These are phyloP conservation scores for Pachysandra terminalis DNA, from an alignment of 164 flowering plant species.

Conservation along the genomic window DNA sequence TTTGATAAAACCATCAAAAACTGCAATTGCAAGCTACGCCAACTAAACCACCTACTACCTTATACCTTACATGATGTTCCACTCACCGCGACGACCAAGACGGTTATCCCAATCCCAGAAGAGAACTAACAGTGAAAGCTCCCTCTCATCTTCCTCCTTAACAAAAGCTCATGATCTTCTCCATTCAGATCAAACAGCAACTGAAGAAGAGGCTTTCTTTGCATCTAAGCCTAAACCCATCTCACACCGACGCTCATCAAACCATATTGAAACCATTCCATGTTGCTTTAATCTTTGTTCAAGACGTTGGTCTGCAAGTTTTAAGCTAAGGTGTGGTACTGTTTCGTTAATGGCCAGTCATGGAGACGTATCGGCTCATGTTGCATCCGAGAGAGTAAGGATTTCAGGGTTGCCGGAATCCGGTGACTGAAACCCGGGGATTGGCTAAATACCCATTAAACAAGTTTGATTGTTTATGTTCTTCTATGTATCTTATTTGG, in stretches of 20 bases:
- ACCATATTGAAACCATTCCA: constrained; percentile 4
- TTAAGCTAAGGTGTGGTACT: neutral
- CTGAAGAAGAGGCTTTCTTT: constrained; percentile 18
- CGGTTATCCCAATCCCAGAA: constrained; percentile 14
- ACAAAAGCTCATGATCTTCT: too few relatives aligned
- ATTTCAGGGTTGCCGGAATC: neutral
- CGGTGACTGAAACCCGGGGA: neutral
- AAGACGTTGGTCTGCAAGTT: neutral
- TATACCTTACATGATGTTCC: constrained; percentile 26
- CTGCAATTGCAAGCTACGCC: constrained; percentile 61
- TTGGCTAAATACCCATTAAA: too few relatives aligned
- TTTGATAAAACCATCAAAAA: constrained; percentile 8
- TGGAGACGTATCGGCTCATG: constrained; percentile 1
- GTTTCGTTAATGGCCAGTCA: constrained; percentile 20
- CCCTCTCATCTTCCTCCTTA: constrained; percentile 34
- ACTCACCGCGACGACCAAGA: constrained; percentile 9
- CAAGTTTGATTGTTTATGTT: neutral
- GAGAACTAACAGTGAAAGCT: constrained; percentile 39
- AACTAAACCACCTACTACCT: neutral
- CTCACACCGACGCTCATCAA: constrained; percentile 9
- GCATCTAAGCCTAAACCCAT: constrained; percentile 19
- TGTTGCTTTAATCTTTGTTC: constrained; percentile 15
- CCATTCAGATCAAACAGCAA: constrained; percentile 13
- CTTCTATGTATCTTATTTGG: neutral
- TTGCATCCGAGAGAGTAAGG: constrained; percentile 22